phyloP scores from a whole-genome alignment of 305 asterid genomes.

The Fraxinus velutina region DNA sequence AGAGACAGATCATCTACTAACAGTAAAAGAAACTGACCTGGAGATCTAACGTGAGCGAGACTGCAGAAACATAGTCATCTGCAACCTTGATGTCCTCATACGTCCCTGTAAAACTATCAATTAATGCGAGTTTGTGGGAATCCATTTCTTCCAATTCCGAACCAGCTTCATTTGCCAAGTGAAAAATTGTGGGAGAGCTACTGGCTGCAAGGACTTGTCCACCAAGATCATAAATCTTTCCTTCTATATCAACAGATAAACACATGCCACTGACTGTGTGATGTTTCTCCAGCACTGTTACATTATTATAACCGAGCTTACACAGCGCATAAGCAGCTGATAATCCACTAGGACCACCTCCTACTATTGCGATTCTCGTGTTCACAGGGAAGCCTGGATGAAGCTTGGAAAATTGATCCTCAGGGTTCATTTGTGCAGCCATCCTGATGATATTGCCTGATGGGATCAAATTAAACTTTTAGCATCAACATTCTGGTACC shows the following conservation, averaged over 20 bases:
- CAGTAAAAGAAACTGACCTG: constrained; percentile 45
- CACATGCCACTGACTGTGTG: constrained; percentile 86
- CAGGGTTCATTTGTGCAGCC: constrained; percentile 40
- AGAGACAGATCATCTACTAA: not conserved
- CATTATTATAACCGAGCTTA: constrained; percentile 65
- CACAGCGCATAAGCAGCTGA: constrained; percentile 75
- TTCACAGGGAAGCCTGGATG: constrained; percentile 63
- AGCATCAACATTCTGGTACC: not conserved
- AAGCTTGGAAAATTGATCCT: constrained; percentile 53
- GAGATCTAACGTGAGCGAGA: constrained; percentile 70
- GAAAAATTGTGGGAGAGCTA: constrained; percentile 77
- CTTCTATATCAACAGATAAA: constrained; percentile 73
- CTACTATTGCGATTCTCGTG: constrained; percentile 62
- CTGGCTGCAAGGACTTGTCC: constrained; percentile 93
- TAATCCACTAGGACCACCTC: constrained; percentile 90
- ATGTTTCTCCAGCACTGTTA: constrained; percentile 68
- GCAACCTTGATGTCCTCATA: constrained; percentile 68
- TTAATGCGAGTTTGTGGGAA: constrained; percentile 63
- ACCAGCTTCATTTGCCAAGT: constrained; percentile 65
- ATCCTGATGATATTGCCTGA: constrained; percentile 12
- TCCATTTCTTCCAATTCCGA: constrained; percentile 72
- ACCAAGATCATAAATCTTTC: constrained; percentile 76
- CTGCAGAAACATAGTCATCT: constrained; percentile 71
- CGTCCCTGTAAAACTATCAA: constrained; percentile 63
- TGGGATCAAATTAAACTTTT: not conserved